phyloP scores from a whole-genome alignment of 2,329 filamentous ascomycete genomes.

The Camillea tinctor region DNA sequence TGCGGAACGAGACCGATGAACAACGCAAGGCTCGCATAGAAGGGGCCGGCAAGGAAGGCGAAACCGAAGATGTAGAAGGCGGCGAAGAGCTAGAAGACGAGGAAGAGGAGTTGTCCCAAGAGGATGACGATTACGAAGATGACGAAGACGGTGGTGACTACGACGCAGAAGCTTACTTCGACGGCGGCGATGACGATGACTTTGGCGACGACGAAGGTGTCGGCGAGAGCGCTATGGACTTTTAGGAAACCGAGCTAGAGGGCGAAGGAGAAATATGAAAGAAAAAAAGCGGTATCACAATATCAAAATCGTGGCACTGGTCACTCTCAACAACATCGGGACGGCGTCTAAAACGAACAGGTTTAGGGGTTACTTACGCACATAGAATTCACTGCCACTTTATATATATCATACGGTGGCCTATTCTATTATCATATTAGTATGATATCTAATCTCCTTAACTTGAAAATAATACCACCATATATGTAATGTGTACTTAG shows the following conservation, averaged over 20 bases:
- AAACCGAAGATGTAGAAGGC: conserved; percentile 36
- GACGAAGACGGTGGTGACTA: conserved; percentile 62
- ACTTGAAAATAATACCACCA: too few relatives aligned
- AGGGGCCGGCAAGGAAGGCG: conserved; percentile 28
- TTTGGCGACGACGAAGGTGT: conserved; percentile 51
- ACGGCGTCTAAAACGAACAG: conserved; percentile 5
- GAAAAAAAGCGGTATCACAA: neutral
- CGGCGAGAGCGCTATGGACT: conserved; percentile 32
- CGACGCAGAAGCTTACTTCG: conserved; percentile 61
- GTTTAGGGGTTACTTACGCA: neutral
- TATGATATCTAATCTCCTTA: neutral
- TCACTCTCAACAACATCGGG: conserved; percentile 3
- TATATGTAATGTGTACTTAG: too few relatives aligned
- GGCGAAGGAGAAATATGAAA: too few relatives aligned
- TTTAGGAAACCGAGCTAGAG: conserved; percentile 5
- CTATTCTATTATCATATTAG: neutral
- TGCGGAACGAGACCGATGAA: conserved; percentile 31
- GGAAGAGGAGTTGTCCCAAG: conserved; percentile 41
- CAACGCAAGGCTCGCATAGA: conserved; percentile 34
- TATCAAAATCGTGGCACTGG: neutral
- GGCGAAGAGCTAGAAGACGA: conserved; percentile 43
- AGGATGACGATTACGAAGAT: conserved; percentile 50
- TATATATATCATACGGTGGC: neutral
- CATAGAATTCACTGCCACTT: neutral
- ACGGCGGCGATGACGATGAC: conserved; percentile 55